Evolutionary conservation across 352 stramenopile species (phyloP), one percentile per base, ranked within the genome.

Genomic region (Phytophthora chlamydospora): DNA sequence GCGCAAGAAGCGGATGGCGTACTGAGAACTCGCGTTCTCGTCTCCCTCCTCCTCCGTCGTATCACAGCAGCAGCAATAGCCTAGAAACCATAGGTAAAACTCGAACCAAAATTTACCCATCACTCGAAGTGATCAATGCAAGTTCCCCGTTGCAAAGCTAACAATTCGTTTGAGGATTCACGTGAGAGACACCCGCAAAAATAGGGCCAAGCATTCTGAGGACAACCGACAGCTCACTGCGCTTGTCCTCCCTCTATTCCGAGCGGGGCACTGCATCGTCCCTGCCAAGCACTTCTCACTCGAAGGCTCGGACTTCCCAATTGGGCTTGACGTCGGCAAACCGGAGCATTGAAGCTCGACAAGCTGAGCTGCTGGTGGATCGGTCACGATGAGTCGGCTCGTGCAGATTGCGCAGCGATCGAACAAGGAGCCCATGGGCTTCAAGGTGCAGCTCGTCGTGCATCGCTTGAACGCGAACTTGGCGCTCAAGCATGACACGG

Each of bases 1-100:
- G 57, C 79, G 83, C 49, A 91, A 90, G 76, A 93, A 93, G 70
- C 81, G 82, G 57, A 88, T 88, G 78, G 66, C 53, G 3, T 73
- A 73, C 45, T 68, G 41, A 72, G 57, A 45, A 10, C 31, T n/a
- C 6, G 2, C 35, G 8, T 54, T 35, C 34, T 50, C 27, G 5
- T n/a, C 19, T 32, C 55, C 46, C 36, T 35, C 40, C 31, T 36
- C 35, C 43, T 38, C 16, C 59, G 51, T 67, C 52, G 42, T 68
- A 14, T 48, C 34, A 13, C 40, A 52, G 21, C 41, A 55, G 45
- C 41, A 46, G 13, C 46, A 52, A 38, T 53, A 52, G 16, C 43
- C 21, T 29, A 39, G 21, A 14, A 52, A 35, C 4, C 24, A 33
- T 34, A 48, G 13, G 32, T 34, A 49, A 55, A 42, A 14, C 34